Evolutionary conservation across 2,329 filamentous ascomycete species (phyloP).

Genomic region (Rhynchosporium secalis): DNA sequence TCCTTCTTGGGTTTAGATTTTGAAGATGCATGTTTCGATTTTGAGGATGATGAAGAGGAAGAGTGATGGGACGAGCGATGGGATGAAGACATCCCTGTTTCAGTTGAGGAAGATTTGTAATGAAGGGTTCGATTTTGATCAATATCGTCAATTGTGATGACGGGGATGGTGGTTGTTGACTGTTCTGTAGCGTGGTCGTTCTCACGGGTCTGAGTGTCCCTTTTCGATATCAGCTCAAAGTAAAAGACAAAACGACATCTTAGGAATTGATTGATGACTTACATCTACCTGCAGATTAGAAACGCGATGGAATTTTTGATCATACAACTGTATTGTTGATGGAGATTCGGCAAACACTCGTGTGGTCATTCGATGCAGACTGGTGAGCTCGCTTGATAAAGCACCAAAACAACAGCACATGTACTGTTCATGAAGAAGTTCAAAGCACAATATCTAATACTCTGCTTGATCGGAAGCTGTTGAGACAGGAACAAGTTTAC

Average conservation of each 20-base stretch:
- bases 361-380: slow-evolving; percentile 7
- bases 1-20: slow-evolving; percentile 49
- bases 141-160: slow-evolving; percentile 34
- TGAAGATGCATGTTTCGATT: slow-evolving; percentile 33
- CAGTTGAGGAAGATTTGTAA: slow-evolving; percentile 28
- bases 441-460: background rate
- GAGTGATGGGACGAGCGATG: slow-evolving; percentile 34
- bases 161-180: slow-evolving; percentile 24
- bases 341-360: slow-evolving; percentile 10
- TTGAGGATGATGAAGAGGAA: slow-evolving; percentile 30
- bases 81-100: slow-evolving; percentile 38
- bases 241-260: background rate
- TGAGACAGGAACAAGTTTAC: slow-evolving; percentile 13
- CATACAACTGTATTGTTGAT: slow-evolving; percentile 18
- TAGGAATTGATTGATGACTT: slow-evolving; percentile 15
- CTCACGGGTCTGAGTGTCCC: slow-evolving; percentile 32
- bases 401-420: slow-evolving; percentile 6
- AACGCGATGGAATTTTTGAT: slow-evolving; percentile 7
- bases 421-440: slow-evolving; percentile 1
- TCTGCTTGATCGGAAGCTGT: slow-evolving; percentile 12
- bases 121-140: slow-evolving; percentile 28
- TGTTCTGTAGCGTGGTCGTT: slow-evolving; percentile 25
- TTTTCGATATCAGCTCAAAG: slow-evolving; percentile 26
- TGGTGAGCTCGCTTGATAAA: slow-evolving; percentile 14
- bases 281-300: slow-evolving; percentile 33